These are phyloP conservation scores for Vanderwaltozyma yarrowii DNA, from an alignment of 805 yeast species.

Conservation along the genomic window DNA sequence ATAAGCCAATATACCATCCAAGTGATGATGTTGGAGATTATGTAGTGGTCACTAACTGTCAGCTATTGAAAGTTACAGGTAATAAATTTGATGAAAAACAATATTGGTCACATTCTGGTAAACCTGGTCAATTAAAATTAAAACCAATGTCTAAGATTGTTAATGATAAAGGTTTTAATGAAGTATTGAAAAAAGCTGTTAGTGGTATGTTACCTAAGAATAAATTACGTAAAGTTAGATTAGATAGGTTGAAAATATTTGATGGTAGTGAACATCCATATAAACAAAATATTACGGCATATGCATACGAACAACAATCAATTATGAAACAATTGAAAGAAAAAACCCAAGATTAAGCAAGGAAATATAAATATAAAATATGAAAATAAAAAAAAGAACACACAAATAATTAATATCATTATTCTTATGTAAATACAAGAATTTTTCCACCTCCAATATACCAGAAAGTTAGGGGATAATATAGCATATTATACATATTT, in stretches of 20 bases:
- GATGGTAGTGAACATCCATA: constrained; percentile 90
- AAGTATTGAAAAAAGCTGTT: constrained; percentile 76
- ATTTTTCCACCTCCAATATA: no score
- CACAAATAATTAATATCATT: neutral
- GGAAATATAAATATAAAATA: neutral
- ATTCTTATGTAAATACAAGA: no score
- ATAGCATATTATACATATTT: no score
- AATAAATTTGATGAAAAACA: constrained; percentile 69
- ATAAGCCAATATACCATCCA: constrained; percentile 79
- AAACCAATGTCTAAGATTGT: constrained; percentile 71
- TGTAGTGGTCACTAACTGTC: constrained; percentile 91
- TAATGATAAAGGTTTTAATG: constrained; percentile 78
- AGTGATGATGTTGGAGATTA: constrained; percentile 89
- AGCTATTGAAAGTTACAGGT: constrained; percentile 74
- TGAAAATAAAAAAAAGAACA: neutral
- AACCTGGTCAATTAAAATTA: constrained; percentile 83
- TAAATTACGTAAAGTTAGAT: constrained; percentile 62
- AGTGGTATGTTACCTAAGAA: constrained; percentile 95
- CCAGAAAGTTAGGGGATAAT: no score
- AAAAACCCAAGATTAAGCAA: neutral
- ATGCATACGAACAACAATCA: constrained; percentile 58
- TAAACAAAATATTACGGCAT: constrained; percentile 70
- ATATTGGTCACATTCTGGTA: constrained; percentile 81
- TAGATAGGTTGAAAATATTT: constrained; percentile 74
- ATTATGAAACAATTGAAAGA: neutral